Base-by-base conservation (phyloP, 495 filamentous ascomycete species). In the Talaromyces adpressus region DNA sequence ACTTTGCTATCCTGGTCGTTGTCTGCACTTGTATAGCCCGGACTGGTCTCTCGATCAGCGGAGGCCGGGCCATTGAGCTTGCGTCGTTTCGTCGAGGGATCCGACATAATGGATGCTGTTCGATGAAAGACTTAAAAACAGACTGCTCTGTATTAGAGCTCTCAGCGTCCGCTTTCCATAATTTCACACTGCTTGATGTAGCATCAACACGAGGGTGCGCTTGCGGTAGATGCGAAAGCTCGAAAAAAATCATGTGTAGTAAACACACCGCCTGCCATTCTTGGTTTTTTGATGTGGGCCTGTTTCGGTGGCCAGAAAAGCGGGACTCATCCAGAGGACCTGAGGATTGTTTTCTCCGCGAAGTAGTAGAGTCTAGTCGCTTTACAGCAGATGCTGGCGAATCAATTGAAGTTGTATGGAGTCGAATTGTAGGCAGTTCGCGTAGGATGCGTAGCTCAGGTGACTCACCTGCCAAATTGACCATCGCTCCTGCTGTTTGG, bases 41-140 rank as follows among this genome's bases (percentile, higher is more conserved):
- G 20, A 20, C 16, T 59, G 29, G 27, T 23, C 9, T 53, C 45
- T 51, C 9, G 7, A 49, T 25, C 5, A n/a, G 56, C 16, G 8
- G 32, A 11, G n/a, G 27, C 30, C 29, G 58, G 41, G 45, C 45
- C 60, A 49, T 62, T 62, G 41, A 62, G 60, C 45, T n/a, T 51
- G n/a, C 60, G 60, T 53, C 60, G 18, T 53, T 62, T 62, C 11
- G 41, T 32, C 18, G 41, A 49, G 29, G 39, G 60, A 18, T 62
- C 60, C 20, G 39, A 52, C 60, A 62, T 62, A 18, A 39, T 14
- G 16, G 45, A 20, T 18, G 45, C 11, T 49, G 16, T 20, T 49
- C 18, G 6, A 49, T 18, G 6, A 9, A 9, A 22, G 8, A 12
- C 29, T 49, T 8, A 20, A 8, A 20, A 8, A 18, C 9, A 49